Base-by-base conservation (phyloP, 768 basidiomycete genomes). In the Tricholoma saponaceum region DNA sequence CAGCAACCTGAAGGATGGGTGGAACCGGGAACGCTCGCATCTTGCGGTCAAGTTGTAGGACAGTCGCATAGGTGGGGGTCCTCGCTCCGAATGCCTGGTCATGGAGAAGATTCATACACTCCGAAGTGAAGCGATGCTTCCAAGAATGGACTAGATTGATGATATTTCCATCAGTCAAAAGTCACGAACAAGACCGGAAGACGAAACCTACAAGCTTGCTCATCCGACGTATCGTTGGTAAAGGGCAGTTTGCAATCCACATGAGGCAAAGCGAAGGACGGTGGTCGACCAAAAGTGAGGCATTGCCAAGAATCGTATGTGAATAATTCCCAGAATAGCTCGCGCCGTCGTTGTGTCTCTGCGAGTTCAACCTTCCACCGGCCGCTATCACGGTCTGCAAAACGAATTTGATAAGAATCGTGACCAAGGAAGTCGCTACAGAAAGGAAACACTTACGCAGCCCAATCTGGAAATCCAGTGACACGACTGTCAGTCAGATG, bases 51-150 rank as follows among this genome's bases (percentile, higher is more conserved):
- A 87, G 72, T 58, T 86, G 84, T n/a, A 86, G 72, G 16, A 88
- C 79, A 0, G 83, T 85, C 10, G 83, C 78, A 58, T 88, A 87
- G 10, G 83, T 83, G 18, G 86, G 86, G 54, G 81, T 82, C 69
- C 83, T 85, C 23, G 86, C 86, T 9, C 84, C 85, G 59, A 85
- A 88, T 0, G 86, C 86, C 67, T 88, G 85, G 62, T 88, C 86
- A 59, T 86, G 84, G 54, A 88, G 76, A 5, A 83, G 71, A 35
- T 82, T 82, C 83, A 88, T 84, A 64, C 86, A 87, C 65, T 87
- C 84, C 1, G 84, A 82, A 18, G 79, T 74, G 58, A 86, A 87
- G 26, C 83, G 79, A 62, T 88, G 85, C 69, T 88, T 88, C 86
- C 86, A 88, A 20, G 81, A 76, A 58, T 85, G 79, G 68, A 80